Percentiles rank a stretch among this genome's conserved stretches.
Conservation (phyloP, 306 rosid genomes). For the Rubus idaeus region DNA sequence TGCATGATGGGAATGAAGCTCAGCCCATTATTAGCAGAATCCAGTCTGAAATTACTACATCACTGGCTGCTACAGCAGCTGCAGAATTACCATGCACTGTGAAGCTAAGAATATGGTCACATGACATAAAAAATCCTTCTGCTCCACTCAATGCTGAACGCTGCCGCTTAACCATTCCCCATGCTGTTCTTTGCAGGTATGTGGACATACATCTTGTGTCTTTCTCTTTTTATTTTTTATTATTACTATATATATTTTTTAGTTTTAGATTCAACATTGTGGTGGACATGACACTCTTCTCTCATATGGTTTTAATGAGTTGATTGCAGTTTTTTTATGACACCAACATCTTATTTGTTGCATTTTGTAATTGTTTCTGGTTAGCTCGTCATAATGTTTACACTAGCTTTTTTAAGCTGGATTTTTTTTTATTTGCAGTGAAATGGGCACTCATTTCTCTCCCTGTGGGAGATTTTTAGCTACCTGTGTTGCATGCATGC, state of each 20-base stretch:
- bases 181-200: slow-evolving; percentile 95
- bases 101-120: slow-evolving; percentile 84
- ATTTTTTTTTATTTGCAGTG: slow-evolving; percentile 57
- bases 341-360: background rate
- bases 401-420: slow-evolving; percentile 8
- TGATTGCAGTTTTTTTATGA: slow-evolving; percentile 12
- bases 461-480: slow-evolving; percentile 98
- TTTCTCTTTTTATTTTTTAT: background rate
- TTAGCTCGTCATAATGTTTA: slow-evolving; percentile 6
- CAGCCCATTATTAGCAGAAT: slow-evolving; percentile 59
- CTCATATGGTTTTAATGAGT: slow-evolving; percentile 14
- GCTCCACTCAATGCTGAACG: slow-evolving; percentile 56
- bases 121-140: slow-evolving; percentile 76
- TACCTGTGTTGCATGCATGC: slow-evolving; percentile 90
- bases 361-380: slow-evolving; percentile 20
- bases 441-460: slow-evolving; percentile 99
- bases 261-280: slow-evolving; percentile 10
- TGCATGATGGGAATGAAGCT: slow-evolving; percentile 58
- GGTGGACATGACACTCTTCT: slow-evolving; percentile 9
- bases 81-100: slow-evolving; percentile 96
- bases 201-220: background rate
- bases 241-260: background rate
- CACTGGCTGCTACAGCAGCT: slow-evolving; percentile 78
- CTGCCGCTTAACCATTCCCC: slow-evolving; percentile 72
- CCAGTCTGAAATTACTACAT: slow-evolving; percentile 78